These are phyloP conservation scores for Neodidymelliopsis sp. DNA, from an alignment of 2,329 filamentous ascomycete genomes.

Conservation along the genomic window DNA sequence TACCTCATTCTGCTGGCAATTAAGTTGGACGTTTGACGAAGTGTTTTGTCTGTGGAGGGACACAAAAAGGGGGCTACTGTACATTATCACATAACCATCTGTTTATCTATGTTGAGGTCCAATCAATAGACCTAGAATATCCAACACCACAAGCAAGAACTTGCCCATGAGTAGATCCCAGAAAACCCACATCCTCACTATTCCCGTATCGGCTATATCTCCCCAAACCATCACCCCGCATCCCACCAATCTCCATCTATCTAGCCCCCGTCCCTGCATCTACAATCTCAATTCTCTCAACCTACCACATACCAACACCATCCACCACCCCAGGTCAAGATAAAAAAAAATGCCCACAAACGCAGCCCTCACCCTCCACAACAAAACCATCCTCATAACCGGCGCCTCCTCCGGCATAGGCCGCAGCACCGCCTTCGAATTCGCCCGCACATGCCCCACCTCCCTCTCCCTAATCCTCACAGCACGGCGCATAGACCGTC, in stretches of 20 bases:
- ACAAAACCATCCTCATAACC: conserved; percentile 90
- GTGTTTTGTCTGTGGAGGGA: too few species aligned
- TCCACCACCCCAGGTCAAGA: too few species aligned
- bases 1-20: too few species aligned
- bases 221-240: conserved; percentile 15
- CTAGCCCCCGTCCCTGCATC: not conserved
- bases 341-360: conserved; percentile 12
- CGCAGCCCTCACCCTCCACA: conserved; percentile 76
- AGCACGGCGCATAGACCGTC: conserved; percentile 77
- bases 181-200: too few species aligned
- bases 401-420: conserved; percentile 94
- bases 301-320: too few species aligned
- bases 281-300: too few species aligned
- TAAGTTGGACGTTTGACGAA: too few species aligned
- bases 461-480: conserved; percentile 83
- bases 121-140: not conserved
- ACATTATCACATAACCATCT: too few species aligned
- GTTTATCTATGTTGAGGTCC: too few species aligned
- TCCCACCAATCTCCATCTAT: not conserved
- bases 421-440: conserved; percentile 80
- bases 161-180: not conserved
- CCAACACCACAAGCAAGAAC: not conserved
- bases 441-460: conserved; percentile 80
- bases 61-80: too few species aligned
- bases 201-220: not conserved